A percentile compares a stretch with the other conserved stretches of the same genome.
Conservation (phyloP, 2,329 filamentous ascomycete species). For the Xylariaceae sp. region DNA sequence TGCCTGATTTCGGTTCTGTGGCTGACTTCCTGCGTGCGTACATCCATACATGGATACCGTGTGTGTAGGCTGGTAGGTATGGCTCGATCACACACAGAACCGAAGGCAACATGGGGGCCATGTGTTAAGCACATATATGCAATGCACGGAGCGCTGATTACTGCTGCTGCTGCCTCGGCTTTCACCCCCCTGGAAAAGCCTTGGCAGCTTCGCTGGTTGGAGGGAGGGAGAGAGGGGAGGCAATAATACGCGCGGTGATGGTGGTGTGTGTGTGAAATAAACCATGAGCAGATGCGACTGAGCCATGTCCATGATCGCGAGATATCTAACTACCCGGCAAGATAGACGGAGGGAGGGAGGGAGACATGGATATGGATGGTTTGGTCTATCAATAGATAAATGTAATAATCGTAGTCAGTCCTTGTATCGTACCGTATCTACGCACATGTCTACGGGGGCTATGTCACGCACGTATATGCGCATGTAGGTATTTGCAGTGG, state of each 20-base stretch:
- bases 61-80: no score
- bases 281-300: background rate
- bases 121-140: background rate
- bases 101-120: background rate
- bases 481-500: background rate
- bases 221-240: no score
- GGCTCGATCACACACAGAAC: background rate
- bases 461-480: background rate
- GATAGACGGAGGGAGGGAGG: background rate
- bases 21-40: no score
- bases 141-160: background rate
- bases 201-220: no score
- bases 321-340: no score
- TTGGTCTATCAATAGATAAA: background rate
- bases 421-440: background rate
- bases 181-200: background rate
- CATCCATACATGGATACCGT: no score
- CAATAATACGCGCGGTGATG: background rate
- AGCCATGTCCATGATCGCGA: background rate
- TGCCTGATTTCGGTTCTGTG: background rate
- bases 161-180: no score
- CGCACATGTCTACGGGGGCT: background rate
- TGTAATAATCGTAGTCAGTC: background rate
- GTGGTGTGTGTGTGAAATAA: background rate
- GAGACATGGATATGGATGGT: background rate